Evolutionary conservation across 257 asterid genomes (phyloP), one percentile per base, ranked within the genome.

Genomic region (Solanum chiquidenum): DNA sequence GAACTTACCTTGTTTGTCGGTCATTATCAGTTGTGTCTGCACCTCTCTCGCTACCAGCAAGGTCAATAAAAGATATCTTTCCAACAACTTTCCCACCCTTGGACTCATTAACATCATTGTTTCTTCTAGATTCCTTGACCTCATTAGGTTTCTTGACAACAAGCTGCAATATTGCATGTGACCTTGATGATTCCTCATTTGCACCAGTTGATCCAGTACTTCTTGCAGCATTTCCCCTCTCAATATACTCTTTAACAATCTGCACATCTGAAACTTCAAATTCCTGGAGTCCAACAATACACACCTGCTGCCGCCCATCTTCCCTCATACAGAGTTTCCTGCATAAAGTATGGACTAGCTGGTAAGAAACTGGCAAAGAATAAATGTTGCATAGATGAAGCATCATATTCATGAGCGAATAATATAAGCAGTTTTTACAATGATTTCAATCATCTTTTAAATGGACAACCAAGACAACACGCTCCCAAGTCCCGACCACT

Each of bases 161-260:
- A 90, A 98, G 94, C 90, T 98, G 99, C 92, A 98, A 89, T 88
- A 98, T 98, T 49, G 99, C 99, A 90, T 98, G 99, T 31, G 99
- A 98, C 87, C 99, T 92, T 14, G 99, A 98, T 40, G 99, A 98
- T 93, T 98, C 99, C 89, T 98, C 99, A 87, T 98, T 98, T 87
- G 99, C 99, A 92, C 99, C 99, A 16, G 99, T 98, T 21, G 99
- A 94, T 76, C 99, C 99, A 9, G 99, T 98, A 90, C 99, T 98
- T 94, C 99, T 95, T 73, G 99, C 91, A 25, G 98, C 94, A 93
- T 96, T 98, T 87, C 99, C 99, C 91, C 90, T 94, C 94, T 98
- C 99, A 89, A 98, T 98, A 86, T 91, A 95, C 90, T 98, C 99
- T 90, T 94, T 96, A 83, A 98, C 99, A 87, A 95, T 93, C 90